phyloP scores from a whole-genome alignment of 2,329 filamentous ascomycete genomes.

The Cercospora canescens region DNA sequence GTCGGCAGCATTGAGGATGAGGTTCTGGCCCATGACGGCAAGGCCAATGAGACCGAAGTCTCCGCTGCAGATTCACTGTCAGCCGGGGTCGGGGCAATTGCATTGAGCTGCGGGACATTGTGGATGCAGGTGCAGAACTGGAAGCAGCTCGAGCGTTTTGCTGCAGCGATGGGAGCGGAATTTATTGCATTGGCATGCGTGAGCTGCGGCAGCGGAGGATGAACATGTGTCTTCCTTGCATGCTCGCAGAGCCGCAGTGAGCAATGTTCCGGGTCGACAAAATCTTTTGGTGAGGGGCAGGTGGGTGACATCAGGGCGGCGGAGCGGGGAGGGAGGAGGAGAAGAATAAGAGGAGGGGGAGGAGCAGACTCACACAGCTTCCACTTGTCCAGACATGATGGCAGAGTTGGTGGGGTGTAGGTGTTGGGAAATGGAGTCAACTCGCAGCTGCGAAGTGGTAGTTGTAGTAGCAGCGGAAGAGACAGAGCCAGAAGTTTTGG shows the following conservation, averaged over 20 bases:
- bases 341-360: not conserved
- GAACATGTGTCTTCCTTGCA: not conserved
- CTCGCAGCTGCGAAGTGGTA: constrained; percentile 18
- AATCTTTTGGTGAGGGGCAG: constrained; percentile 15
- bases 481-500: not conserved
- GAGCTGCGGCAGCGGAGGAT: not conserved
- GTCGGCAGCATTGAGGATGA: constrained; percentile 57
- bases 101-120: not conserved
- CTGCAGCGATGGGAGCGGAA: not conserved
- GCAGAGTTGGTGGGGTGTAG: constrained; percentile 6
- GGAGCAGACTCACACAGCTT: constrained; percentile 24
- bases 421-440: constrained; percentile 21
- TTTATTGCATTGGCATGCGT: not conserved
- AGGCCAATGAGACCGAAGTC: constrained; percentile 58
- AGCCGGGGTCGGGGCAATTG: constrained; percentile 14
- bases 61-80: constrained; percentile 38
- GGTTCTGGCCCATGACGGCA: constrained; percentile 55
- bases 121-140: not conserved
- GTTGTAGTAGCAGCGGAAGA: constrained; percentile 2
- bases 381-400: constrained; percentile 21
- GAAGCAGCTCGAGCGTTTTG: not conserved
- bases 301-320: not conserved
- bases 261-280: constrained; percentile 10
- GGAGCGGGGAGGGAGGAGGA: not conserved
- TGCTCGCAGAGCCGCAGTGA: constrained; percentile 3